phyloP scores from a whole-genome alignment of 2,329 filamentous ascomycete species.

The Aspergillus terreus region DNA sequence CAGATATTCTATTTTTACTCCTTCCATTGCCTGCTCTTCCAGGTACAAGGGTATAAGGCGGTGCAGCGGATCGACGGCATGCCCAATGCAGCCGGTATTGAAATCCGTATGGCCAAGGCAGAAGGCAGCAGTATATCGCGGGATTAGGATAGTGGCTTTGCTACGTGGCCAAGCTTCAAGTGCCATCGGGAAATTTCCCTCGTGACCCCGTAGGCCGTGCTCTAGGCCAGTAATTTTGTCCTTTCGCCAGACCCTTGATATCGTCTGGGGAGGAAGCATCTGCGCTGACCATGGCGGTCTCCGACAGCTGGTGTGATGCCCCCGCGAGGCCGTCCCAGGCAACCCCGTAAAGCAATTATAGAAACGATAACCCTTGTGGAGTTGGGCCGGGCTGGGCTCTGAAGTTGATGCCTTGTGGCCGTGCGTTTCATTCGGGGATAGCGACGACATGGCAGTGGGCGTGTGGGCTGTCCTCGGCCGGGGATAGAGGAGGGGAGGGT shows the following conservation, averaged over 20 bases:
- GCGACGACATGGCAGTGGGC: no score
- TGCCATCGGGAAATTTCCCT: neutral
- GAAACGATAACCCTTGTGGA: no score
- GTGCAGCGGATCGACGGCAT: neutral
- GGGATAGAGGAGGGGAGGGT: no score
- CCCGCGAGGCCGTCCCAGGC: no score
- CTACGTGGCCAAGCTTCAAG: neutral
- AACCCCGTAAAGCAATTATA: no score
- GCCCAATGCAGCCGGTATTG: neutral
- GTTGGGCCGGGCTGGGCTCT: no score
- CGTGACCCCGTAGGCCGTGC: neutral
- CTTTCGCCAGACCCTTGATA: neutral
- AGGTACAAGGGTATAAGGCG: neutral
- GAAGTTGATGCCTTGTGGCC: no score
- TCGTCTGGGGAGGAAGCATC: neutral
- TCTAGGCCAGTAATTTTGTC: neutral
- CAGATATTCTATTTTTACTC: neutral
- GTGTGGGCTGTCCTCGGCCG: no score
- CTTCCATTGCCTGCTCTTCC: neutral
- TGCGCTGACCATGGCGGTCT: no score
- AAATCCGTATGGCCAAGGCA: neutral
- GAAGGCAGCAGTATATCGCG: neutral
- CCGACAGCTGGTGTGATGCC: no score
- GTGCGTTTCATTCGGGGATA: no score
- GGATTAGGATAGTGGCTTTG: neutral